A percentile compares a stretch with the other conserved stretches of the same genome.
Evolutionary conservation across 306 rosid species (phyloP).

Genomic region (Sphenostylis stenocarpa): DNA sequence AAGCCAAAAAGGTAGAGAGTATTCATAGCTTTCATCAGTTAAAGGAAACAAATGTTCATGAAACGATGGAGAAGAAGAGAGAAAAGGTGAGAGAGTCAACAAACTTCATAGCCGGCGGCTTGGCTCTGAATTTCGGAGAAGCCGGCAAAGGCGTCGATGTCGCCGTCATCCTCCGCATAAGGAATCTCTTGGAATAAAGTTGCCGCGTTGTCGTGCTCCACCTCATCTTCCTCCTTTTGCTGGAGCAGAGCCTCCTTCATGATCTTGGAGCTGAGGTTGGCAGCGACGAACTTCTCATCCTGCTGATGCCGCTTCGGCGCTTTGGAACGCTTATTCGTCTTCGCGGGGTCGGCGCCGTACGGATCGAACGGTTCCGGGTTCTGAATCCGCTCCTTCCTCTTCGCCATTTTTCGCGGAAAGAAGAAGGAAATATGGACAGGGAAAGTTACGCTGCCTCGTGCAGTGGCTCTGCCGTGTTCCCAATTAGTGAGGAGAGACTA

Average conservation of each 20-base stretch:
- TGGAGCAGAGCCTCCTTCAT: conserved; percentile 77
- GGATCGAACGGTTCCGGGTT: conserved; percentile 77
- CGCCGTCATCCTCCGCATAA: conserved; percentile 25
- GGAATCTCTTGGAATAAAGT: conserved; percentile 33
- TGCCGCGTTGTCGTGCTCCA: conserved; percentile 20
- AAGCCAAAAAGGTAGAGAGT: too few species aligned
- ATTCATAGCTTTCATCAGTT: neutral
- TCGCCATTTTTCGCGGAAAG: conserved; percentile 46
- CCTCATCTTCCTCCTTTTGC: conserved; percentile 62
- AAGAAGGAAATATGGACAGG: too few species aligned
- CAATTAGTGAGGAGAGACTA: too few species aligned
- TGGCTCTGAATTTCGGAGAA: conserved; percentile 62
- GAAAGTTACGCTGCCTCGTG: too few species aligned
- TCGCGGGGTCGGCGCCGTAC: conserved; percentile 40
- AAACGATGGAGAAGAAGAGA: neutral
- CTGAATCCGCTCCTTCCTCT: conserved; percentile 69
- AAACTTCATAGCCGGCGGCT: conserved; percentile 47
- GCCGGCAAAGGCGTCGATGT: conserved; percentile 61
- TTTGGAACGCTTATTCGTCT: conserved; percentile 55
- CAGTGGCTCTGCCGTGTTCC: too few species aligned
- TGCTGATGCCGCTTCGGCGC: conserved; percentile 61
- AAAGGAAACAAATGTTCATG: neutral
- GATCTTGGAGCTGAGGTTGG: conserved; percentile 72
- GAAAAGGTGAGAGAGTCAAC: neutral
- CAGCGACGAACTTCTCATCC: conserved; percentile 55